Base-by-base conservation (phyloP, 139 green algal species). In the Raphidocelis subcapitata region DNA sequence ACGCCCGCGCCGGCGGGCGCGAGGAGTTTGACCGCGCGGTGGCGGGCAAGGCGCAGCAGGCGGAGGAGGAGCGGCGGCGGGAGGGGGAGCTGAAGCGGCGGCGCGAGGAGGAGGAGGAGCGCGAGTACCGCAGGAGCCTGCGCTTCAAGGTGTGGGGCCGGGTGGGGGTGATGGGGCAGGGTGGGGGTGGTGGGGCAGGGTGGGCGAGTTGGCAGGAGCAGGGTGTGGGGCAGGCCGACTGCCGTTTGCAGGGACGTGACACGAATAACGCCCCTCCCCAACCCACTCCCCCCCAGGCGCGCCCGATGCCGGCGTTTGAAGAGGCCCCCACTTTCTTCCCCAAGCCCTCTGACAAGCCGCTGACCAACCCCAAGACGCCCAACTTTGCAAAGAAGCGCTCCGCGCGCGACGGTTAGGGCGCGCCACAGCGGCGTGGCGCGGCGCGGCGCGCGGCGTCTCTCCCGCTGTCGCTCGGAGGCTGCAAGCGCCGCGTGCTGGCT, bases 341-440 rank as follows among this genome's bases (percentile, higher is more conserved):
- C 8, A 69, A 37, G 47, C 66, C 77, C 0, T 36, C 55, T 29
- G 47, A 57, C 4, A 75, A 74, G 70, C 65, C 74, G 16, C 51
- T 81, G 14, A 87, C 81, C 10, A 70, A 74, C 8, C 54, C 81
- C 15, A 65, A 77, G n/a, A 84, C 81, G n/a, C 81, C 81, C 36
- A 72, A 72, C 49, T 77, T 77, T 70, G 70, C 70, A 5, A 77
- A 77, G 62, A 77, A 77, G 70, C 33, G 41, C 41, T 8, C 41
- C 8, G 8, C 8, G 41, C 41, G 41, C 41, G 41, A 49, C 41
- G 41, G 41, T 20, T 49, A 12, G 12, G 41, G 41, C 41, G 12
- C 8, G 8, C 41, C 8, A 8, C 41, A 12, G 41, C 41, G 8
- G 41, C 41, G 12, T 8, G 41, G 41, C 41, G 12, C 41, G 41